These are phyloP conservation scores for Cephalotrichum gorgonifer DNA, from an alignment of 2,329 filamentous ascomycete species.

Conservation along the genomic window DNA sequence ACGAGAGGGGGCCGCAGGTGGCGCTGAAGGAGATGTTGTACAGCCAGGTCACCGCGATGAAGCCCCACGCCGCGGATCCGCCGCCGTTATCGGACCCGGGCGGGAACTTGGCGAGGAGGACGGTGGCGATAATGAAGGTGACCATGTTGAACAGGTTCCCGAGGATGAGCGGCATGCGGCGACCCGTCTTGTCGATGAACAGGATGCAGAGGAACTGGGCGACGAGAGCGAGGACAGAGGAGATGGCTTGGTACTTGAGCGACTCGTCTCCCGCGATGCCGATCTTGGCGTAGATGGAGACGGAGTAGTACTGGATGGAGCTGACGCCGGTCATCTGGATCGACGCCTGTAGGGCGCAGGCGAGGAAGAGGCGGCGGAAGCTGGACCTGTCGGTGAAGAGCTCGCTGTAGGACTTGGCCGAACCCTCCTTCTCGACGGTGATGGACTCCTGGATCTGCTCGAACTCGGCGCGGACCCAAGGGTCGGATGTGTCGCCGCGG, in stretches of 20 bases:
- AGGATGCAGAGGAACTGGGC: slow-evolving; percentile 60
- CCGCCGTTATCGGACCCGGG: slow-evolving; percentile 27
- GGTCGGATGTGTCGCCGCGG: slow-evolving; percentile 53
- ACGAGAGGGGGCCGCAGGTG: slow-evolving; percentile 56
- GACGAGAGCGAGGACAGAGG: slow-evolving; percentile 57
- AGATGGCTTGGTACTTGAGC: slow-evolving; percentile 67
- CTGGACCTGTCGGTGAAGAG: slow-evolving; percentile 52
- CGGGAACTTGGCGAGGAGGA: slow-evolving; percentile 45
- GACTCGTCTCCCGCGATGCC: slow-evolving; percentile 56
- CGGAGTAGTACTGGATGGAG: slow-evolving; percentile 67
- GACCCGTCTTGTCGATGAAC: slow-evolving; percentile 59
- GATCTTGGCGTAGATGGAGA: slow-evolving; percentile 57
- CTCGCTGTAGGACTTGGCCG: slow-evolving; percentile 60
- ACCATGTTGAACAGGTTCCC: slow-evolving; percentile 64
- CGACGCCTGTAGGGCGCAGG: slow-evolving; percentile 57
- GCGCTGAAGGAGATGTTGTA: slow-evolving; percentile 71
- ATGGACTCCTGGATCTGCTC: slow-evolving; percentile 59
- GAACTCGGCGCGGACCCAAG: slow-evolving; percentile 64
- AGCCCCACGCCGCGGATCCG: slow-evolving; percentile 54
- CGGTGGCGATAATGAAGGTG: slow-evolving; percentile 59
- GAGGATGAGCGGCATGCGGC: slow-evolving; percentile 60
- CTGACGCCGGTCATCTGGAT: slow-evolving; percentile 69
- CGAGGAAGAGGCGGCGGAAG: slow-evolving; percentile 63
- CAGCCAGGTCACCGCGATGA: slow-evolving; percentile 64
- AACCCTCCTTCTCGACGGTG: slow-evolving; percentile 54